Evolutionary conservation across 805 yeast species (phyloP).

Genomic region (Blastobotrys americana): DNA sequence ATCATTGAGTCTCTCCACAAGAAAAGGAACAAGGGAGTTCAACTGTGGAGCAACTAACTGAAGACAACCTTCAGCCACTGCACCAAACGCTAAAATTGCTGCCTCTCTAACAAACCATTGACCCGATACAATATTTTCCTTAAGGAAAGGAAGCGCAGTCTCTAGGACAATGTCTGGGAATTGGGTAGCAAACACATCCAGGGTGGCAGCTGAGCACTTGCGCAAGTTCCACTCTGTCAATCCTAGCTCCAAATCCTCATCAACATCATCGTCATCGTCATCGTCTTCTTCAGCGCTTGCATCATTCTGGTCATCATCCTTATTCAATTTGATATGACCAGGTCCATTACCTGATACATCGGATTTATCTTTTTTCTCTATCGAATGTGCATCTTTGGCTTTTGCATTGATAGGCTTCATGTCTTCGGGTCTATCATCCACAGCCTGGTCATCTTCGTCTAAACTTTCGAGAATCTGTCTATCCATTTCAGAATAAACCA

Average conservation of each 20-base stretch:
- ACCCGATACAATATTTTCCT: slow-evolving; percentile 56
- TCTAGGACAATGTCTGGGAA: slow-evolving; percentile 62
- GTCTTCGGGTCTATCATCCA: slow-evolving; percentile 81
- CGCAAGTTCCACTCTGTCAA: slow-evolving; percentile 82
- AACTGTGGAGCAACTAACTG: slow-evolving; percentile 63
- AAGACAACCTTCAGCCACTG: slow-evolving; percentile 83
- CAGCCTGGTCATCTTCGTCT: slow-evolving; percentile 70
- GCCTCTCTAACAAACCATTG: slow-evolving; percentile 93
- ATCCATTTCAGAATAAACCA: slow-evolving; percentile 86
- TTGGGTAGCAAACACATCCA: slow-evolving; percentile 68
- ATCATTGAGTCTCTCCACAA: slow-evolving; percentile 73
- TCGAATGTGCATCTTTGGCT: slow-evolving; percentile 39
- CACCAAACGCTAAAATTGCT: slow-evolving; percentile 89
- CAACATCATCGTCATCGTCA: slow-evolving; percentile 63
- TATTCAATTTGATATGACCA: slow-evolving; percentile 1
- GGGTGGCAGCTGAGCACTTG: slow-evolving; percentile 89
- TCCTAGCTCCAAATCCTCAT: slow-evolving; percentile 60
- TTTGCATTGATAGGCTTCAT: slow-evolving; percentile 76
- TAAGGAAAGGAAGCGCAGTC: slow-evolving; percentile 65
- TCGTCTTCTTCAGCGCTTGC: slow-evolving; percentile 41
- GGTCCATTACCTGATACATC: slow-evolving; percentile 4
- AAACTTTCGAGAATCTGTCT: slow-evolving; percentile 53
- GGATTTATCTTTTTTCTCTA: slow-evolving; percentile 4
- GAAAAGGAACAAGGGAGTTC: slow-evolving; percentile 75
- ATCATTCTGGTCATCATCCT: slow-evolving; percentile 16